phyloP scores from a whole-genome alignment of 1,139 yeast species.

The Pichiaceae sp. region DNA sequence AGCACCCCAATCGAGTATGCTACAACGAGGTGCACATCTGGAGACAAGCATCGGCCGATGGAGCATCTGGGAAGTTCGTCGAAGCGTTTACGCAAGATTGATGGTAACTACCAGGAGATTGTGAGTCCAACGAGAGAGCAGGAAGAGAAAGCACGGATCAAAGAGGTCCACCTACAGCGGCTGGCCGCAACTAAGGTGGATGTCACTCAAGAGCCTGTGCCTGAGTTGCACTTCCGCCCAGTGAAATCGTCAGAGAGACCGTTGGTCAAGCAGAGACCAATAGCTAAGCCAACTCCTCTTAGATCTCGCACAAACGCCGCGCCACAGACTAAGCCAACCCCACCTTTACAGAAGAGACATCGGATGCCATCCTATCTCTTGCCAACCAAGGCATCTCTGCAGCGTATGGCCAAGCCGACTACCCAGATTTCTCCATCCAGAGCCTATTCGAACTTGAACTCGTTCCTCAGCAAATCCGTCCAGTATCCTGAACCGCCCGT shows the following conservation, averaged over 20 bases:
- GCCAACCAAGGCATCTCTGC: constrained; percentile 16
- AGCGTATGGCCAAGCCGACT: constrained; percentile 4
- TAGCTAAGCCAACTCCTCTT: background rate
- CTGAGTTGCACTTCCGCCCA: background rate
- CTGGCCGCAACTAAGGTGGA: constrained; percentile 2
- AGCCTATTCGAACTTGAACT: constrained; percentile 13
- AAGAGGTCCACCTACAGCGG: constrained; percentile 13
- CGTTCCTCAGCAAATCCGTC: background rate
- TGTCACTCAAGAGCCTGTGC: constrained; percentile 1
- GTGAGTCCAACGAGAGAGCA: constrained; percentile 20
- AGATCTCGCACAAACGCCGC: too few species aligned
- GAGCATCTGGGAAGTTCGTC: constrained; percentile 20
- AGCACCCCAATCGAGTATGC: constrained; percentile 1
- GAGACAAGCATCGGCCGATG: constrained; percentile 16
- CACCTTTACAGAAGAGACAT: constrained; percentile 2
- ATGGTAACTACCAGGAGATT: constrained; percentile 25
- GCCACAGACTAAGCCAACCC: constrained; percentile 2
- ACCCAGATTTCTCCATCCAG: constrained; percentile 20
- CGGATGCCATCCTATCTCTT: constrained; percentile 14
- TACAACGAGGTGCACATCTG: constrained; percentile 11
- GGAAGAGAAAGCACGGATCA: constrained; percentile 14
- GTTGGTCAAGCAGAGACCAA: background rate
- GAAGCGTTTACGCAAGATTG: constrained; percentile 17
- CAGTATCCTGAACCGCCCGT: too few species aligned
- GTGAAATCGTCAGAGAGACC: background rate